Evolutionary conservation across 2,329 filamentous ascomycete species (phyloP).

Genomic region (Aureobasidium sp.): DNA sequence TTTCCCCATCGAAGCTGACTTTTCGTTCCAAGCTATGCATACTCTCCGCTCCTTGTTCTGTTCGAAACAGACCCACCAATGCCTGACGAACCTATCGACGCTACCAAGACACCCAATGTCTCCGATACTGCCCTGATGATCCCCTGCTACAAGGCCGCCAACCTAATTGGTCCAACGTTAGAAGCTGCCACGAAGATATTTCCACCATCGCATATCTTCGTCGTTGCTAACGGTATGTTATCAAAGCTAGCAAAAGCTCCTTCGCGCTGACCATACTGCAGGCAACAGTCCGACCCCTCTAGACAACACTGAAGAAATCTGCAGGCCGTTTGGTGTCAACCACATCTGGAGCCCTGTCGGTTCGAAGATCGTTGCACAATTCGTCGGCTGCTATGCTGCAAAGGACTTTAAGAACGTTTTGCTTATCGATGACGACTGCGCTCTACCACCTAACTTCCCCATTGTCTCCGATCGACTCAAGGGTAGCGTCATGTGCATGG

Average conservation of each 20-base stretch:
- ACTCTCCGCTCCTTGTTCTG: conserved; percentile 23
- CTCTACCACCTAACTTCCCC: conserved; percentile 39
- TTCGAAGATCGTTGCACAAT: conserved; percentile 43
- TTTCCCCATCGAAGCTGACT: neutral
- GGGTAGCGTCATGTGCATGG: conserved; percentile 35
- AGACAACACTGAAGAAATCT: conserved; percentile 42
- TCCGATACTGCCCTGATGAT: conserved; percentile 36
- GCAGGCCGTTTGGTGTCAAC: conserved; percentile 35
- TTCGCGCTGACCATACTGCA: neutral
- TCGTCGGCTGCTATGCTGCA: conserved; percentile 39
- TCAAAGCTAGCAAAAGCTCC: too few species aligned
- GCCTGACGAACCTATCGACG: conserved; percentile 16
- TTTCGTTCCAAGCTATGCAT: conserved; percentile 15
- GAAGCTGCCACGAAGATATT: conserved; percentile 39
- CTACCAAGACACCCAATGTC: conserved; percentile 18
- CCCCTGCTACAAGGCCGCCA: conserved; percentile 40
- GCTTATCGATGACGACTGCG: conserved; percentile 43
- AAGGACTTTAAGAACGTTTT: conserved; percentile 38
- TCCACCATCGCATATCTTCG: conserved; percentile 37
- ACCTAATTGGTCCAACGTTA: conserved; percentile 33
- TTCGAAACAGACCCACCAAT: conserved; percentile 28
- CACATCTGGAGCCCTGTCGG: conserved; percentile 42
- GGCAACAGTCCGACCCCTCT: conserved; percentile 36
- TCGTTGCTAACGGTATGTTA: conserved; percentile 37
- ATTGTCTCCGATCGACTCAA: conserved; percentile 37